Evolutionary conservation across 306 rosid species (phyloP), one percentile per base, ranked within the genome.

Genomic region (Trifolium repens): DNA sequence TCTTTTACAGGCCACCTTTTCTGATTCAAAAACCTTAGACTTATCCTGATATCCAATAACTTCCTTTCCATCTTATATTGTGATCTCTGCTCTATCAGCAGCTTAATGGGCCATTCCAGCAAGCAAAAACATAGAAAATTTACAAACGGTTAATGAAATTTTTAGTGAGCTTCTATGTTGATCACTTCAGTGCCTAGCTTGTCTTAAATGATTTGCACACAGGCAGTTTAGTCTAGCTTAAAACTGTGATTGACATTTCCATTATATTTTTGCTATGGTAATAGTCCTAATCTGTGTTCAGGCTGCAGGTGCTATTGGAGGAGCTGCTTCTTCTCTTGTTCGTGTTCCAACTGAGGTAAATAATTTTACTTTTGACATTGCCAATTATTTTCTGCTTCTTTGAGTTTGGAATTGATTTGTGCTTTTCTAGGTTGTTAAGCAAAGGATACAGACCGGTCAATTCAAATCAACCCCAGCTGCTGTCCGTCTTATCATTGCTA

Each of bases 331-430:
- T 75, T 91, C 97, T 44, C 42, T 91, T 69, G 78, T 89, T 61
- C 94, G 97, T 65, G 97, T 91, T 55, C 97, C 97, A 65, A 89
- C 91, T n/a, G 97, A 91, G 89, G 97, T 87, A 85, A 63, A 35
- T 59, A 57, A 46, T 42, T 74, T 82, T 66, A 52, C 42, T 39
- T 75, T 67, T 12, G 69, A 12, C 27, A 26, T 54, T 75, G 32
- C 72, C 32, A 14, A 26, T 9, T 42, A 58, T 60, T 69, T n/a
- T 30, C 42, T 39, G n/a, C 67, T 65, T 77, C 67, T 73, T 40
- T 67, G 65, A 61, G 42, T 76, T 71, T 81, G 46, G 34, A 63
- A 71, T 44, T 76, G 62, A 34, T 84, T 83, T 32, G 42, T 61
- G 46, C 49, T 26, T 75, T 76, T 79, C 67, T 58, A 89, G 89